Evolutionary conservation across 2,329 filamentous ascomycete genomes (phyloP).

Genomic region (Cyphellophora attinorum): DNA sequence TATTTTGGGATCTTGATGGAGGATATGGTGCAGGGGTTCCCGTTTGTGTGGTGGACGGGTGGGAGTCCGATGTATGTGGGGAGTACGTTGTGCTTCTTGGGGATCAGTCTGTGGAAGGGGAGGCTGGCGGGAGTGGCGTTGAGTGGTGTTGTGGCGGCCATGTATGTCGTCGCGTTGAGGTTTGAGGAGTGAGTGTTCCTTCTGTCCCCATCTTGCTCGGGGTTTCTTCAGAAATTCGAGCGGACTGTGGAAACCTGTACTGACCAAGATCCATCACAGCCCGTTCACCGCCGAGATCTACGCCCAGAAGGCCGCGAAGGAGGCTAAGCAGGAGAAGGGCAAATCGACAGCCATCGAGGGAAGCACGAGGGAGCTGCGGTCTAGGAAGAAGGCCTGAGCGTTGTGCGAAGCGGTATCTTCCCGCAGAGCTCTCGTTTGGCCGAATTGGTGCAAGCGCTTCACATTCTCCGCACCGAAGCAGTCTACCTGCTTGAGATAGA

Average conservation of each 20-base stretch:
- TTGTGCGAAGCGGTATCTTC: no score
- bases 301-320: constrained; percentile 54
- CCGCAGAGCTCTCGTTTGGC: no score
- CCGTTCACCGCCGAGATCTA: constrained; percentile 93
- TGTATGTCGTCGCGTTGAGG: constrained; percentile 70
- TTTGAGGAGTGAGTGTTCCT: constrained; percentile 62
- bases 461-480: no score
- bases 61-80: constrained; percentile 95
- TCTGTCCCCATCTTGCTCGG: neutral
- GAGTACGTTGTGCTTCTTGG: constrained; percentile 83
- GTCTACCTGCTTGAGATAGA: no score
- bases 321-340: neutral
- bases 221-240: neutral
- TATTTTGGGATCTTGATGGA: constrained; percentile 99
- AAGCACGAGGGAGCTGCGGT: no score
- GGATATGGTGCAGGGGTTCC: constrained; percentile 84
- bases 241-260: neutral
- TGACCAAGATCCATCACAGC: no score
- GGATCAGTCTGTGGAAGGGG: constrained; percentile 71
- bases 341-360: no score
- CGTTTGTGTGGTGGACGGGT: constrained; percentile 68
- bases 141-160: constrained; percentile 62
- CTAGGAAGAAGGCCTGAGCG: no score
- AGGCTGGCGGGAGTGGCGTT: constrained; percentile 78
- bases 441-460: no score